These are phyloP conservation scores for Cladosporium sp. DNA, from an alignment of 2,329 filamentous ascomycete genomes.

Conservation along the genomic window DNA sequence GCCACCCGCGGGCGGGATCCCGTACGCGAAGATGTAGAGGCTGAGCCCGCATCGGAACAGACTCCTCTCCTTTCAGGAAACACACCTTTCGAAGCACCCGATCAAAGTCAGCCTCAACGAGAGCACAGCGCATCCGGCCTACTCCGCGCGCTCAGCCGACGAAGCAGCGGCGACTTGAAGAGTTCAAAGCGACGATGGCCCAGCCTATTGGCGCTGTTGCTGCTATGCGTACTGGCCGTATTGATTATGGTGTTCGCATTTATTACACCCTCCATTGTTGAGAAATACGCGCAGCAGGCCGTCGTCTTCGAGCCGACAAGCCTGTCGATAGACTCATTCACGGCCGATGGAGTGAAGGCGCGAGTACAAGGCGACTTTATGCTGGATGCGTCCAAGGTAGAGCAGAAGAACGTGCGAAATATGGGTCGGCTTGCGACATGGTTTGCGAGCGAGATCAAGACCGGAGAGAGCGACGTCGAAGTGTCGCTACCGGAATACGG, in stretches of 20 bases:
- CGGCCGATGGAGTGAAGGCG: conserved; percentile 66
- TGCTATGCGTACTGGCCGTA: conserved; percentile 58
- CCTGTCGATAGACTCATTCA: conserved; percentile 80
- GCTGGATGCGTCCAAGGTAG: conserved; percentile 71
- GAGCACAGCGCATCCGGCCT: conserved; percentile 29
- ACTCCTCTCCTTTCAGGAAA: conserved; percentile 34
- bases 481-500: conserved; percentile 80
- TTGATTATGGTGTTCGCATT: conserved; percentile 73
- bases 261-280: conserved; percentile 69
- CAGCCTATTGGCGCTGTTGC: conserved; percentile 64
- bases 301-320: conserved; percentile 75
- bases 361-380: conserved; percentile 76
- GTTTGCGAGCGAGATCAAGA: conserved; percentile 71
- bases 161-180: conserved; percentile 22
- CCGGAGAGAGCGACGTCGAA: conserved; percentile 62
- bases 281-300: conserved; percentile 81
- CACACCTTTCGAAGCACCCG: conserved; percentile 17
- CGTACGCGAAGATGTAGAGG: conserved; percentile 1
- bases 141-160: conserved; percentile 25
- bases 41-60: conserved; percentile 29
- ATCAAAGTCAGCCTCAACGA: conserved; percentile 12
- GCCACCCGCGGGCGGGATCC: conserved; percentile 7
- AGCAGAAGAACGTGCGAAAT: conserved; percentile 62
- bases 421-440: conserved; percentile 74
- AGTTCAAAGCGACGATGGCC: conserved; percentile 59